Evolutionary conservation across 1,284 basidiomycete genomes (phyloP).

Genomic region (Porogramme epimiltina): DNA sequence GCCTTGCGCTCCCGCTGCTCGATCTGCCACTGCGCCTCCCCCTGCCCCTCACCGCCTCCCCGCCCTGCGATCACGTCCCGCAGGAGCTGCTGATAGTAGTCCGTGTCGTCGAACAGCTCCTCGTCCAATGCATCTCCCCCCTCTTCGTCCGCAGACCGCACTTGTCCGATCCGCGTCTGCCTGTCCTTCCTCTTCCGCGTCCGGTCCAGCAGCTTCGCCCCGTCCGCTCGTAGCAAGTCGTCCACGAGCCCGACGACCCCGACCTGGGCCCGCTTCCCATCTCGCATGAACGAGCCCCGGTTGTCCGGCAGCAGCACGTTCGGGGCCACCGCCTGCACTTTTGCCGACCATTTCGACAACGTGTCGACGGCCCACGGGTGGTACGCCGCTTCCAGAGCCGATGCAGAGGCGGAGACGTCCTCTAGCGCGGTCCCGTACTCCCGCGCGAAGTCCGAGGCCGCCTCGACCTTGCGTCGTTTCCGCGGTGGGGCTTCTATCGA

Average conservation of each 20-base stretch:
- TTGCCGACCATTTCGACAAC: constrained; percentile 89
- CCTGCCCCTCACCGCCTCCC: constrained; percentile 43
- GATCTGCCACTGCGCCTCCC: constrained; percentile 59
- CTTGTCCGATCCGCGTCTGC: constrained; percentile 42
- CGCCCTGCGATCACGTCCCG: constrained; percentile 85
- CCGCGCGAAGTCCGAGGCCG: constrained; percentile 24
- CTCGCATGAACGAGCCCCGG: constrained; percentile 62
- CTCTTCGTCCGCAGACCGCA: constrained; percentile 7
- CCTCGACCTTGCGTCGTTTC: constrained; percentile 56
- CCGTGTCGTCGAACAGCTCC: constrained; percentile 81
- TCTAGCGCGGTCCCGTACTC: constrained; percentile 45
- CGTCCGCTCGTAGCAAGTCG: constrained; percentile 58
- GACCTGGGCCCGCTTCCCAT: constrained; percentile 33
- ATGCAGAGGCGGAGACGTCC: constrained; percentile 31
- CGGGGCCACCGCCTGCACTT: constrained; percentile 88
- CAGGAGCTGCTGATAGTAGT: constrained; percentile 89
- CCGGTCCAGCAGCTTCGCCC: constrained; percentile 55
- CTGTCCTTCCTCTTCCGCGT: constrained; percentile 57
- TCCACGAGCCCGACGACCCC: constrained; percentile 74
- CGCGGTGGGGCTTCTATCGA: constrained; percentile 50
- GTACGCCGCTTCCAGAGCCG: constrained; percentile 59
- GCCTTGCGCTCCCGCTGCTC: constrained; percentile 68
- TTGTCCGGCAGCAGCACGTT: constrained; percentile 72
- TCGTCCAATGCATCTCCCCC: constrained; percentile 25
- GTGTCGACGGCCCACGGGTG: constrained; percentile 76